Percentiles rank a stretch among this genome's conserved stretches.
phyloP scores from a whole-genome alignment of 2,329 filamentous ascomycete species.

The Ophiosphaerella narmari region DNA sequence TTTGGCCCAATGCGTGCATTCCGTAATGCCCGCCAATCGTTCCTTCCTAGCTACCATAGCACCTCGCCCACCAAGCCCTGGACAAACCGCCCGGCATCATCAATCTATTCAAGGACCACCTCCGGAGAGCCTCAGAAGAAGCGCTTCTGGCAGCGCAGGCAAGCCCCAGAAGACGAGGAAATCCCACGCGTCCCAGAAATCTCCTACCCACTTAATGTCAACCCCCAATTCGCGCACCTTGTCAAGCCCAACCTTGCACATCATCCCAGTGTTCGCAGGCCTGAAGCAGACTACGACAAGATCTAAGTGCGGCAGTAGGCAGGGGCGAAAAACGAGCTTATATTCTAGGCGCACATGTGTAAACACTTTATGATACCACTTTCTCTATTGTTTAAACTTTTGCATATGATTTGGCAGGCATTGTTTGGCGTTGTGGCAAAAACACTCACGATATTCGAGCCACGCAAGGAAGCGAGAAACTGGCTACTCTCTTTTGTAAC shows the following conservation, averaged over 20 bases:
- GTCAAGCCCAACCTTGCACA: constrained; percentile 61
- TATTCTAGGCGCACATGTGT: background rate
- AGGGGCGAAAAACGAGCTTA: background rate
- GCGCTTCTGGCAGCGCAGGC: constrained; percentile 39
- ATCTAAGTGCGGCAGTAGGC: constrained; percentile 15
- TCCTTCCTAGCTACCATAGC: constrained; percentile 54
- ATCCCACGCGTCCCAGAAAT: constrained; percentile 58
- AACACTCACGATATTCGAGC: background rate
- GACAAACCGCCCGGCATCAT: constrained; percentile 34
- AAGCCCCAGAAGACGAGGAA: constrained; percentile 43
- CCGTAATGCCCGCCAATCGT: constrained; percentile 48
- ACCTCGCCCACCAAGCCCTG: constrained; percentile 36
- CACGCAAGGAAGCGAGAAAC: no score
- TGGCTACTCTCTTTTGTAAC: background rate
- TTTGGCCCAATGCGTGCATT: constrained; percentile 44
- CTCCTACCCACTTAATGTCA: constrained; percentile 59
- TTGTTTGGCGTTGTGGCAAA: constrained; percentile 2
- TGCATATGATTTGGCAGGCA: constrained; percentile 13
- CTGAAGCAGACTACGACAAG: constrained; percentile 36
- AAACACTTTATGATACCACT: constrained; percentile 39
- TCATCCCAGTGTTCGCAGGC: constrained; percentile 52
- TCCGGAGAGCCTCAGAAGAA: constrained; percentile 32
- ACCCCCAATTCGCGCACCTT: constrained; percentile 60
- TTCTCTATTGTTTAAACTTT: constrained; percentile 4
- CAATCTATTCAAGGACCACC: constrained; percentile 42